Conservation (phyloP, 2,329 filamentous ascomycete species). For the Sarocladium kiliense region DNA sequence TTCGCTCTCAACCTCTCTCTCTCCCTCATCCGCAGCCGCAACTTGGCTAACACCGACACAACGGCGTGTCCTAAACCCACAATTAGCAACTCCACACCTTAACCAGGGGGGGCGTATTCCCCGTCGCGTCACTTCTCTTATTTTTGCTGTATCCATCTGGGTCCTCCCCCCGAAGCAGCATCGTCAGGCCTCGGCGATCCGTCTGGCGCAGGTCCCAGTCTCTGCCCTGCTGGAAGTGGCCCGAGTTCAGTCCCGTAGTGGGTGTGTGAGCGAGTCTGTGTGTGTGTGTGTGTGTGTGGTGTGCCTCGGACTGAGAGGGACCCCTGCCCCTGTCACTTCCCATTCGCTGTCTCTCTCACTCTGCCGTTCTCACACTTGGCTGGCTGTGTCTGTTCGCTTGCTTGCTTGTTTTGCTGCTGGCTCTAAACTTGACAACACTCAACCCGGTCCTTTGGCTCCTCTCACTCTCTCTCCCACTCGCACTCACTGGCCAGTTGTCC, state of each 20-base stretch:
- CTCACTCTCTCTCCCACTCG: background rate
- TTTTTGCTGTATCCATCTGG: background rate
- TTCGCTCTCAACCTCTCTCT: background rate
- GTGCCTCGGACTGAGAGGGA: background rate
- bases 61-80: background rate
- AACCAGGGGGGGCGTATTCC: background rate
- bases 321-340: background rate
- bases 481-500: background rate
- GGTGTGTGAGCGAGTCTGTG: background rate
- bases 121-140: background rate
- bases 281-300: background rate
- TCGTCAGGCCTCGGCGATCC: background rate
- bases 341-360: background rate
- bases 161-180: background rate
- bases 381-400: too few species aligned
- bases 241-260: background rate
- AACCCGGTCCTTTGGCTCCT: constrained; percentile 6
- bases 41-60: background rate
- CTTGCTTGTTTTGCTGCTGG: background rate
- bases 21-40: background rate
- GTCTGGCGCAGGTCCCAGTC: background rate
- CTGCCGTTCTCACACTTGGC: background rate
- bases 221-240: background rate
- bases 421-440: background rate
- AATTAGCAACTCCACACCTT: background rate